Evolutionary conservation across 345 rosid genomes (phyloP), one percentile per base, ranked within the genome.

Genomic region (Geranium brycei): DNA sequence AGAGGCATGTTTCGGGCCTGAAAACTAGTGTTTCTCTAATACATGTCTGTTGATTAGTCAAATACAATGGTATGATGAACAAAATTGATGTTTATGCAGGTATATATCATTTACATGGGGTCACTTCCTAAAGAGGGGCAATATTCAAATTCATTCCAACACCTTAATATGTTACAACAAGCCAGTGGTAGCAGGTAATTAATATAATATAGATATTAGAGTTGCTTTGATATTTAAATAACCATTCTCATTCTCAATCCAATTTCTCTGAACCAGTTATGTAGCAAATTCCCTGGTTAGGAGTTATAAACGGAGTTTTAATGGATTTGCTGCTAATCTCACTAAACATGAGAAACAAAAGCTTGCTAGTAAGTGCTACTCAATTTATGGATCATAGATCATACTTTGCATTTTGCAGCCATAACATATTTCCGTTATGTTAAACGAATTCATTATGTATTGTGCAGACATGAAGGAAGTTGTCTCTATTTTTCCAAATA

Each of bases 261-360:
- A 40, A 64, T 58, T 59, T 69, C 51, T 64, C 18, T 68, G 15
- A 11, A 47, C 14, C 28, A 83, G 87, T 32, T 68, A 67, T 35
- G 63, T 51, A 31, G 66, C 53, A 59, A 69, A 68, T 40, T 72
- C 68, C 7, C 28, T 87, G 69, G 57, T 84, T 31, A 79, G 79
- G 76, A 84, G 86, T 55, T 84, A 81, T 67, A 67, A 3, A 17
- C 79, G 74, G 73, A 87, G 89, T 69, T 84, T 87, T 73, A 84
- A 82, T 62, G 89, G 84, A 15, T 82, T 87, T 61, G 87, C 77
- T 0, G 86, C 87, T 5, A 63, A 64, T 4, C 81, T 87, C 56
- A 77, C 73, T 1, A 66, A 74, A 30, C 11, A 59, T 2, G 93
- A 87, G 74, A 81, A 78, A 8, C 58, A 72, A 62, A 60, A 53